Conservation (phyloP, 2,329 filamentous ascomycete species). For the Cladosporium oxysporum region DNA sequence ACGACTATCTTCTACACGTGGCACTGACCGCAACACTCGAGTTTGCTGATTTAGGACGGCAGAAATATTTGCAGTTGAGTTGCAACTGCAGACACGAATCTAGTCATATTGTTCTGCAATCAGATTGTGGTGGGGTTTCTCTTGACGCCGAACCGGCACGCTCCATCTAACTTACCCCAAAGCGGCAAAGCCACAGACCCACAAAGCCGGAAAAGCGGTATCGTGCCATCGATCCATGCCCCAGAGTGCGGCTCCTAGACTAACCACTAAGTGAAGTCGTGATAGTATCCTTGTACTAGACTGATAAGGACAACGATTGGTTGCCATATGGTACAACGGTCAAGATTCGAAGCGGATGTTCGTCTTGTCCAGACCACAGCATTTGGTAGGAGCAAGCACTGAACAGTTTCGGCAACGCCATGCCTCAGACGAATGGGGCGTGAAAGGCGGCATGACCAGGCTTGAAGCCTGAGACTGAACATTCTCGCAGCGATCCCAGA, state of each 20-base stretch:
- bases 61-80: too few relatives aligned
- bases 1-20: too few relatives aligned
- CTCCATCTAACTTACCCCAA: not conserved
- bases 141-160: not conserved
- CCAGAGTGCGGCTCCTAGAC: not conserved
- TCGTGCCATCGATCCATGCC: not conserved
- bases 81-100: not conserved
- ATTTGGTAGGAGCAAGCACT: not conserved
- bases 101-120: not conserved
- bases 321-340: not conserved
- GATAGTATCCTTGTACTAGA: not conserved
- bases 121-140: not conserved
- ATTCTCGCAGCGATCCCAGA: not conserved
- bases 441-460: not conserved
- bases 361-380: not conserved
- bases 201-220: slow-evolving; percentile 3
- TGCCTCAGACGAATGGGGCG: not conserved
- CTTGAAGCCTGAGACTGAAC: not conserved
- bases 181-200: not conserved
- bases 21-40: too few relatives aligned
- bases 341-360: not conserved
- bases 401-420: not conserved
- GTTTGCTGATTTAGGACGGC: too few relatives aligned
- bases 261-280: not conserved
- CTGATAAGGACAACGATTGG: not conserved